phyloP scores from a whole-genome alignment of 2,329 filamentous ascomycete genomes.

The Ceratocystis destructans region DNA sequence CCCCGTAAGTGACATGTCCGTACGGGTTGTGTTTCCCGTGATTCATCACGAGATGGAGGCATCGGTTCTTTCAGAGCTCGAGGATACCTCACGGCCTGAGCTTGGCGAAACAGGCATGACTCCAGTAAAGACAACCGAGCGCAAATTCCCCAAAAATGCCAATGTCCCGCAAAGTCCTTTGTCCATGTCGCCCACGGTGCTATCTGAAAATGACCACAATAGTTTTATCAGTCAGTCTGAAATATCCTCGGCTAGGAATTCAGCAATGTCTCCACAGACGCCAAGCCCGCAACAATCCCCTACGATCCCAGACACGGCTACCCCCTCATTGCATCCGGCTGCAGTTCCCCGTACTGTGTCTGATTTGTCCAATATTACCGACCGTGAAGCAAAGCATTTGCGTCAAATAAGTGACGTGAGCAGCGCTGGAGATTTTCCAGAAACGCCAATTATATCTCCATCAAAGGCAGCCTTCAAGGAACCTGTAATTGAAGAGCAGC shows the following conservation, averaged over 20 bases:
- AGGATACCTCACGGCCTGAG: neutral
- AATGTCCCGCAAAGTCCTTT: neutral
- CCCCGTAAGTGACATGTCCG: neutral
- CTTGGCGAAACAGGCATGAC: neutral
- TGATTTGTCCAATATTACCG: constrained; percentile 31
- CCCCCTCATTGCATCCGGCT: neutral
- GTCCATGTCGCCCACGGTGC: neutral
- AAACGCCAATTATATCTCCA: neutral
- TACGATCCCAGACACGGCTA: neutral
- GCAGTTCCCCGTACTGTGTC: constrained; percentile 24
- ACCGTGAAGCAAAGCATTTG: constrained; percentile 30
- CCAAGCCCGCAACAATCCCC: constrained; percentile 8
- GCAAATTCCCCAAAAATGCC: neutral
- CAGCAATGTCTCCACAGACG: constrained; percentile 2
- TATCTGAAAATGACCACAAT: neutral
- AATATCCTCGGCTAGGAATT: neutral
- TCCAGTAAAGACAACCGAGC: neutral
- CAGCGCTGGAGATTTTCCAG: constrained; percentile 21
- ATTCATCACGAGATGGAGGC: neutral
- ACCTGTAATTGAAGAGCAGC: constrained; percentile 5
- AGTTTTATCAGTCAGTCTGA: constrained; percentile 7
- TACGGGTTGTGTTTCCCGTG: neutral
- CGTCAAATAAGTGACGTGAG: constrained; percentile 31
- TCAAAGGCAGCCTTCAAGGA: neutral
- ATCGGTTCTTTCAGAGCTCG: neutral